Percentiles rank a stretch among this genome's conserved stretches.
These are phyloP conservation scores for Tetraselmis striata DNA, from an alignment of 139 green algal species.

Conservation along the genomic window DNA sequence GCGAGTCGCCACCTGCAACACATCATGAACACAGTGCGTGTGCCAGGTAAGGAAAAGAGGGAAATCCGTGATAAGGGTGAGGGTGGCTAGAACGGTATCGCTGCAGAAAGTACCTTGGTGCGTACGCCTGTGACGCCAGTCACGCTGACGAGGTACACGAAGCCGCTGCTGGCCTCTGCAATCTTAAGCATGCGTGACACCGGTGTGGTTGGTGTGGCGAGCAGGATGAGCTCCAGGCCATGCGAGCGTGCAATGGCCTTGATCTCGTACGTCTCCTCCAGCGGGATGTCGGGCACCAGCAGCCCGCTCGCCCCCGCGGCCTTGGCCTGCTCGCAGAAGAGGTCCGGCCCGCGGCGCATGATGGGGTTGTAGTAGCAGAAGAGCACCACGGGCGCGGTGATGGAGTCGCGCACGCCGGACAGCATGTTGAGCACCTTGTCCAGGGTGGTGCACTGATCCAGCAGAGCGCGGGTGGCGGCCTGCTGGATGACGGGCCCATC, in stretches of 20 bases:
- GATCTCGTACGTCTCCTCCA: slow-evolving; percentile 90
- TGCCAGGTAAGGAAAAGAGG: too few relatives aligned
- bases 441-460: slow-evolving; percentile 72
- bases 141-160: slow-evolving; percentile 97
- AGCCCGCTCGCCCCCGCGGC: slow-evolving; percentile 82
- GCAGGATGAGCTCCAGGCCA: slow-evolving; percentile 90
- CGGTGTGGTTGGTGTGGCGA: slow-evolving; percentile 90
- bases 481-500: slow-evolving; percentile 93
- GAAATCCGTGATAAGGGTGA: too few relatives aligned
- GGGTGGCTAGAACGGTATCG: too few relatives aligned
- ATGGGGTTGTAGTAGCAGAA: slow-evolving; percentile 99
- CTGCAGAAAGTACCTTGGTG: too few relatives aligned
- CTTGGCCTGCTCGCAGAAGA: slow-evolving; percentile 79
- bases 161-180: slow-evolving; percentile 77
- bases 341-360: slow-evolving; percentile 73
- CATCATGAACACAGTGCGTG: too few relatives aligned
- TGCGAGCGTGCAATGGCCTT: slow-evolving; percentile 42
- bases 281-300: slow-evolving; percentile 92
- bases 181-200: slow-evolving; percentile 60
- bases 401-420: slow-evolving; percentile 23
- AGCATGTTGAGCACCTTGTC: slow-evolving; percentile 71
- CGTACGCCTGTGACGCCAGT: slow-evolving; percentile 85
- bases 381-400: slow-evolving; percentile 84
- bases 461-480: slow-evolving; percentile 73
- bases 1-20: slow-evolving; percentile 57